These are phyloP conservation scores for Alternaria brassicicola DNA, from an alignment of 2,329 filamentous ascomycete genomes.

Conservation along the genomic window DNA sequence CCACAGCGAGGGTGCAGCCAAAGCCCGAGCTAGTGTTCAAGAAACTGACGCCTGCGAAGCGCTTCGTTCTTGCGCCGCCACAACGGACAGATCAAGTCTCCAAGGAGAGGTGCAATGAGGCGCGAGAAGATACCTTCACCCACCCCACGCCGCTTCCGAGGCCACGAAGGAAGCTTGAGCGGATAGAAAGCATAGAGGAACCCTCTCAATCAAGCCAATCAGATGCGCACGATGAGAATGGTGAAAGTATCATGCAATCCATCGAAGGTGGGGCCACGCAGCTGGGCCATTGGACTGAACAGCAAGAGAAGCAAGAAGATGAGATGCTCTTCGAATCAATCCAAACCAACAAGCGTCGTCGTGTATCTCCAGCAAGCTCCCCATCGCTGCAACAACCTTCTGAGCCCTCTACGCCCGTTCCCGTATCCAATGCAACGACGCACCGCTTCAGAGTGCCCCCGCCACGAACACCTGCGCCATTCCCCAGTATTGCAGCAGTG, in stretches of 20 bases:
- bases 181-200: conserved; percentile 46
- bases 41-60: conserved; percentile 38
- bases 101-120: conserved; percentile 6
- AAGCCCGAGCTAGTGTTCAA: conserved; percentile 12
- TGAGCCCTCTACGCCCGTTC: conserved; percentile 18
- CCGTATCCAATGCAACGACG: conserved; percentile 16
- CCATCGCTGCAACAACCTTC: conserved; percentile 6
- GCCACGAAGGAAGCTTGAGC: conserved; percentile 26
- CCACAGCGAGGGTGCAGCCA: neutral
- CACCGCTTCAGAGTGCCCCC: conserved; percentile 37
- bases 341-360: conserved; percentile 34
- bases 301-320: conserved; percentile 25
- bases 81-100: conserved; percentile 10
- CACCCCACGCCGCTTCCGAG: conserved; percentile 23
- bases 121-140: neutral
- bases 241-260: conserved; percentile 12
- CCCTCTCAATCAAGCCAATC: conserved; percentile 31
- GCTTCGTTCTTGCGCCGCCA: conserved; percentile 37
- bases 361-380: conserved; percentile 22
- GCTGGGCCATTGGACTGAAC: conserved; percentile 4
- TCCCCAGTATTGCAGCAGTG: conserved; percentile 8
- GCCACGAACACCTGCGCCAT: conserved; percentile 21
- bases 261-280: conserved; percentile 19
- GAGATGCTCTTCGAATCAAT: conserved; percentile 34
- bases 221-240: conserved; percentile 10